These are phyloP conservation scores for Globisporangium ultimum DNA, from an alignment of 352 stramenopile species.

Conservation along the genomic window DNA sequence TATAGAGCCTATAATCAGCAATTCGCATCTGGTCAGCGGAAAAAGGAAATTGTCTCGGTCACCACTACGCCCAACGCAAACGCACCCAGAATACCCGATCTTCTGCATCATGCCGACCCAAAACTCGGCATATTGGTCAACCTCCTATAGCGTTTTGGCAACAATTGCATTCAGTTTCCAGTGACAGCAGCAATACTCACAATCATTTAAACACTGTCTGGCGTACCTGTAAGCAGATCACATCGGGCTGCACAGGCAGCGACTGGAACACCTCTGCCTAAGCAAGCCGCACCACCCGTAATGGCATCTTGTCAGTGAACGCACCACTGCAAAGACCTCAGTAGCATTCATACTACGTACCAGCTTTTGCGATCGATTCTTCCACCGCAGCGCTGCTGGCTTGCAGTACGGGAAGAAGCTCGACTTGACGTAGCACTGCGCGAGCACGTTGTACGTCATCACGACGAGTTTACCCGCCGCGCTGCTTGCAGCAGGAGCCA, in stretches of 20 bases:
- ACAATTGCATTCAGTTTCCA: not conserved
- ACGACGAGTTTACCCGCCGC: conserved; percentile 43
- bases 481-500: conserved; percentile 1
- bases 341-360: conserved; percentile 17
- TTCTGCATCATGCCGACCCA: conserved; percentile 55
- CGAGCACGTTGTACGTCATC: conserved; percentile 89
- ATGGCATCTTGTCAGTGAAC: not conserved
- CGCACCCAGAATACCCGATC: conserved; percentile 64
- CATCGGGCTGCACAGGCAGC: conserved; percentile 58
- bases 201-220: no score
- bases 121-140: conserved; percentile 74
- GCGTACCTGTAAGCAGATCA: conserved; percentile 75
- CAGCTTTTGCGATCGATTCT: conserved; percentile 62
- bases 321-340: not conserved
- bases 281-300: not conserved
- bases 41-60: not conserved
- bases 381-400: conserved; percentile 56
- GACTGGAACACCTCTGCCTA: conserved; percentile 55
- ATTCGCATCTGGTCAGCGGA: not conserved
- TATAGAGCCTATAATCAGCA: conserved; percentile 36
- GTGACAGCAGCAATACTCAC: not conserved
- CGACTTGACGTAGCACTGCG: conserved; percentile 78
- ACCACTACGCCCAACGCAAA: not conserved
- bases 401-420: conserved; percentile 81
- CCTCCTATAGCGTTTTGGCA: conserved; percentile 39